Evolutionary conservation across 2,329 filamentous ascomycete genomes (phyloP).

Genomic region (Elsinoe ampelina): DNA sequence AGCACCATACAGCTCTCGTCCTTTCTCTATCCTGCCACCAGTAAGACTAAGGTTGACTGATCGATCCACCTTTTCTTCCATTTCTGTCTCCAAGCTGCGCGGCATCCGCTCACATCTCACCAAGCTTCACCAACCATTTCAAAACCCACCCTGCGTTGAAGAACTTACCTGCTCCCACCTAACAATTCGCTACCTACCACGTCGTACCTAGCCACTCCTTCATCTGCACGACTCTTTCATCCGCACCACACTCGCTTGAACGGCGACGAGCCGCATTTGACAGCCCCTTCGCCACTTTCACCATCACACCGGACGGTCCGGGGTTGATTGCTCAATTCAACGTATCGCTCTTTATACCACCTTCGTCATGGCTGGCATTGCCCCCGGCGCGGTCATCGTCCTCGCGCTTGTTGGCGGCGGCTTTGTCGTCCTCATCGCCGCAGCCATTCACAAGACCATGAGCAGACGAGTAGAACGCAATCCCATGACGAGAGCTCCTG

Average conservation of each 20-base stretch:
- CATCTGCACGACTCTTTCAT: no score
- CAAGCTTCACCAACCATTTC: neutral
- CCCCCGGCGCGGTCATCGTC: neutral
- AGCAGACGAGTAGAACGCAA: neutral
- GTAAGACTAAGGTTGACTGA: slow-evolving; percentile 4
- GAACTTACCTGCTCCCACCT: no score
- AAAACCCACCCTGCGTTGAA: neutral
- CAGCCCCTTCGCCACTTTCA: no score
- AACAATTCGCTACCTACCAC: no score
- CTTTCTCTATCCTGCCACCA: neutral
- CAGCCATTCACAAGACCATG: slow-evolving; percentile 10
- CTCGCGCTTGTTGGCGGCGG: slow-evolving; percentile 9
- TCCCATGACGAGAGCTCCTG: neutral
- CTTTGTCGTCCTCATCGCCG: slow-evolving; percentile 6
- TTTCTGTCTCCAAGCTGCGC: neutral
- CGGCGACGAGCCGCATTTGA: no score
- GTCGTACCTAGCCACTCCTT: no score
- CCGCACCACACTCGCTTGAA: no score
- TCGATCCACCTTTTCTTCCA: slow-evolving; percentile 3
- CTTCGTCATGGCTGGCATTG: neutral
- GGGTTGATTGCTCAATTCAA: neutral
- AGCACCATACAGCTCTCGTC: neutral
- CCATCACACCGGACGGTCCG: no score
- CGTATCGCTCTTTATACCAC: neutral
- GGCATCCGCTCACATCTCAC: neutral